These are phyloP conservation scores for Scleroderma citrinum DNA, from an alignment of 768 basidiomycete genomes.

Conservation along the genomic window DNA sequence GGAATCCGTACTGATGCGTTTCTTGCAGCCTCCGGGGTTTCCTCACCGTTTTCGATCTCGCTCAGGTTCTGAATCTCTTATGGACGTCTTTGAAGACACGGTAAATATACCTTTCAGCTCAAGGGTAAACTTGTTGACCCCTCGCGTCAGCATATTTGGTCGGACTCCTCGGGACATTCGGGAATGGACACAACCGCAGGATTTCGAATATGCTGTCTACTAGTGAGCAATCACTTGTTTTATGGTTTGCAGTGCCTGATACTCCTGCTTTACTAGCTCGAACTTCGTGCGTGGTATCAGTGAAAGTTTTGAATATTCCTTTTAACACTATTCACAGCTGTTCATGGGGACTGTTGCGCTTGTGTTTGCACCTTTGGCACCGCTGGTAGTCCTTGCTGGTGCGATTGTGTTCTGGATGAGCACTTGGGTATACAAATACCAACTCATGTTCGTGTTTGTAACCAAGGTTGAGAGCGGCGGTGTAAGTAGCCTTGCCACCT, in stretches of 20 bases:
- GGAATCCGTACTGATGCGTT: conserved; percentile 4
- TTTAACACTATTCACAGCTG: conserved; percentile 37
- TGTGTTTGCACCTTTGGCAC: conserved; percentile 92
- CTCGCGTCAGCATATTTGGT: conserved; percentile 57
- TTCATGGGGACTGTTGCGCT: conserved; percentile 93
- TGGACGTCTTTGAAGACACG: conserved; percentile 81
- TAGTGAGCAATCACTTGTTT: conserved; percentile 47
- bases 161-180: conserved; percentile 86
- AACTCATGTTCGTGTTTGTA: conserved; percentile 90
- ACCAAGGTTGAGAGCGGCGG: conserved; percentile 92
- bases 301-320: background rate
- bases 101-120: conserved; percentile 32
- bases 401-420: conserved; percentile 84
- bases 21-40: conserved; percentile 78
- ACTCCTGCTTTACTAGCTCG: conserved; percentile 31
- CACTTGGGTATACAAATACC: conserved; percentile 91
- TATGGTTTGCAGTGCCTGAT: conserved; percentile 1
- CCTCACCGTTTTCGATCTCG: conserved; percentile 90
- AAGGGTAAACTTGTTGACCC: conserved; percentile 2
- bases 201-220: conserved; percentile 83
- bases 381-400: conserved; percentile 78
- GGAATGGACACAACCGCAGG: conserved; percentile 85
- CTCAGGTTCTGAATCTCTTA: conserved; percentile 88
- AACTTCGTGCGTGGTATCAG: conserved; percentile 42
- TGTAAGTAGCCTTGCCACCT: conserved; percentile 39